Evolutionary conservation across 768 basidiomycete genomes (phyloP), one percentile per base, ranked within the genome.

Genomic region (Nidularia sp.): DNA sequence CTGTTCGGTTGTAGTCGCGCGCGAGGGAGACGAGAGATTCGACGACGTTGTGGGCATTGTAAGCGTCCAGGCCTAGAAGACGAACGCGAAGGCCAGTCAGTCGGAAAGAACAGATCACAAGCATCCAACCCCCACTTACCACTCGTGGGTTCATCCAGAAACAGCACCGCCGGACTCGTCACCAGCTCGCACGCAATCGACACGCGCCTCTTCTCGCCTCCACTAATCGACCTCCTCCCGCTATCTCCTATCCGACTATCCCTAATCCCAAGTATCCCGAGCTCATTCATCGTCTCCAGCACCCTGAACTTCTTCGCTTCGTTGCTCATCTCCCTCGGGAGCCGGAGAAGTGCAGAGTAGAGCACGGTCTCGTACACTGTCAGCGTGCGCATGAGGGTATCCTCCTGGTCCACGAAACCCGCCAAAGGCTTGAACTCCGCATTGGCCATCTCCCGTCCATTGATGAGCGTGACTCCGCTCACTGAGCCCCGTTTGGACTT

Each of bases 101-200:
- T 25, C 25, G 25, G 25, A 25, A 25, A 25, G 25, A 25, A 25
- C 25, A 25, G 25, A 25, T 25, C 25, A 25, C 25, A 25, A 3
- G 25, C 3, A 25, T 25, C 25, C 25, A 25, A 15, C 12, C 22
- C 32, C 10, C 2, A 71, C 84, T 53, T 57, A 90, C 91, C 95
- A 49, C 92, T 94, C 0, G 97, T 99, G 5, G 97, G 97, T 62
- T 99, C 97, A 61, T 99, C 97, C 50, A 98, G 77, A 75, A 98
- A 96, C 34, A 99, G 66, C 47, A 99, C 94, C 0, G 93, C 95
- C 10, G 97, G 97, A 43, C 90, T 93, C 0, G 96, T 99, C 34
- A 99, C 97, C 25, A 99, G 77, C 70, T 99, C 97, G 65, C 97
- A 99, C 39, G 97, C 97, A 57, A 99, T 98, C 0, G 90, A 93